A percentile compares a stretch with the other conserved stretches of the same genome.
Conservation (phyloP, 371 early-diverging fungal species). For the Enterocytospora artemiae region DNA sequence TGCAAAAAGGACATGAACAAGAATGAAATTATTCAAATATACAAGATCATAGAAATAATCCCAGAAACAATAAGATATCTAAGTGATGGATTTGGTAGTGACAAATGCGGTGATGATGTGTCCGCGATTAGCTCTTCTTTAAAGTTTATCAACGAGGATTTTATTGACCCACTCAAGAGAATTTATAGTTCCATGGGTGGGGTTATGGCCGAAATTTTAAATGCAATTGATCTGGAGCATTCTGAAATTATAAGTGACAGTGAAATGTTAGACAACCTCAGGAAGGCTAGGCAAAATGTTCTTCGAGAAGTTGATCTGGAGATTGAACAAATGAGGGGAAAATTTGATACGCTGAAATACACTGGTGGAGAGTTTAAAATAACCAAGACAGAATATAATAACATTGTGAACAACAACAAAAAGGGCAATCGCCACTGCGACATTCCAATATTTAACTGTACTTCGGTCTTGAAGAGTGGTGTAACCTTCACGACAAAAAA, state of each 20-base stretch:
- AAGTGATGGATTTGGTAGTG: slow-evolving; percentile 3
- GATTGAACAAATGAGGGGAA: slow-evolving; percentile 30
- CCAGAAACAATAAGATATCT: slow-evolving; percentile 26
- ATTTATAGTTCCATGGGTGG: slow-evolving; percentile 10
- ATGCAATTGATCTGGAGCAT: slow-evolving; percentile 33
- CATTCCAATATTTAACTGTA: slow-evolving; percentile 44
- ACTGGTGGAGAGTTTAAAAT: slow-evolving; percentile 45
- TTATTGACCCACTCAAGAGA: slow-evolving; percentile 34
- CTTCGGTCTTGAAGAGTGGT: slow-evolving; percentile 50
- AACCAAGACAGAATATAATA: slow-evolving; percentile 47
- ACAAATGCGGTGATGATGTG: too few species aligned
- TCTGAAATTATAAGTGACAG: slow-evolving; percentile 12
- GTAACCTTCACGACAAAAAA: slow-evolving; percentile 51
- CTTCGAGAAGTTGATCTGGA: slow-evolving; percentile 44
- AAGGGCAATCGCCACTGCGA: too few species aligned
- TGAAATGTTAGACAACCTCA: slow-evolving; percentile 15
- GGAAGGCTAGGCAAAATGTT: slow-evolving; percentile 5
- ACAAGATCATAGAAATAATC: slow-evolving; percentile 39
- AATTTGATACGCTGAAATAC: not conserved
- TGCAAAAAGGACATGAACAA: slow-evolving; percentile 30
- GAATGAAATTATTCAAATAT: slow-evolving; percentile 36
- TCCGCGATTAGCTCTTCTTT: not conserved
- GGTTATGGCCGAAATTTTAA: slow-evolving; percentile 32
- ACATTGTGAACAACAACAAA: slow-evolving; percentile 33
- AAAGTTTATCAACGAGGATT: slow-evolving; percentile 12